phyloP scores from a whole-genome alignment of 768 basidiomycete genomes.

The Lactifluus subvellereus region DNA sequence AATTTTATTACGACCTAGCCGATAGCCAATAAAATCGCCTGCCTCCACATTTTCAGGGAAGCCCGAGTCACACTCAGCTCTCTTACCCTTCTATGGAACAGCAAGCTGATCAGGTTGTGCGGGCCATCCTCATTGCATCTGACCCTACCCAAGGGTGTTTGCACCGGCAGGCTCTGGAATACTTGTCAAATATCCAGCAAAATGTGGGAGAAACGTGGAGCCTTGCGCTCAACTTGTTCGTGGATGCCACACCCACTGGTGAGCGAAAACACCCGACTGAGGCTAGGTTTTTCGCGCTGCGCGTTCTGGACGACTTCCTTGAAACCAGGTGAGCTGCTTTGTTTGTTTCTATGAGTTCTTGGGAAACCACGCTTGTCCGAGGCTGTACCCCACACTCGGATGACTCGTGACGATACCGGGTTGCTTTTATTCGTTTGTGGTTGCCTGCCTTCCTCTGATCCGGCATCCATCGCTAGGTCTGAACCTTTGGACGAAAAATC shows the following conservation, averaged over 20 bases:
- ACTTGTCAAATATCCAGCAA: slow-evolving; percentile 69
- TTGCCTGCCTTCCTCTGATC: not conserved
- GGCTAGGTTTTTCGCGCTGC: slow-evolving; percentile 74
- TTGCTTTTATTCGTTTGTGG: not conserved
- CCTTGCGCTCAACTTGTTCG: slow-evolving; percentile 70
- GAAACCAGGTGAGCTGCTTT: slow-evolving; percentile 61
- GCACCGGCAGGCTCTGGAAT: slow-evolving; percentile 84
- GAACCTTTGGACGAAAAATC: slow-evolving; percentile 64
- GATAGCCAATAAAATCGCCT: slow-evolving; percentile 11
- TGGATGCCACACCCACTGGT: slow-evolving; percentile 55
- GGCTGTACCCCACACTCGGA: not conserved
- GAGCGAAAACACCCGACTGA: slow-evolving; percentile 61
- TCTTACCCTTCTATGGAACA: slow-evolving; percentile 50
- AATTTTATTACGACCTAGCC: not conserved
- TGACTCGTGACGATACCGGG: not conserved
- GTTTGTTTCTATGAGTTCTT: not conserved
- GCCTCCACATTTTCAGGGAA: slow-evolving; percentile 16
- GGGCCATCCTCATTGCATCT: slow-evolving; percentile 84
- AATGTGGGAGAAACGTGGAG: slow-evolving; percentile 75
- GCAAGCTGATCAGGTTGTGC: slow-evolving; percentile 69
- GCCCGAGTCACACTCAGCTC: slow-evolving; percentile 21
- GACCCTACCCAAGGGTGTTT: slow-evolving; percentile 65
- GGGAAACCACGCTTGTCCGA: not conserved
- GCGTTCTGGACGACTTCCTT: slow-evolving; percentile 76
- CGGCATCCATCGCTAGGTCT: slow-evolving; percentile 38